These are phyloP conservation scores for Calonectria montana DNA, from an alignment of 2,329 filamentous ascomycete species.

Conservation along the genomic window DNA sequence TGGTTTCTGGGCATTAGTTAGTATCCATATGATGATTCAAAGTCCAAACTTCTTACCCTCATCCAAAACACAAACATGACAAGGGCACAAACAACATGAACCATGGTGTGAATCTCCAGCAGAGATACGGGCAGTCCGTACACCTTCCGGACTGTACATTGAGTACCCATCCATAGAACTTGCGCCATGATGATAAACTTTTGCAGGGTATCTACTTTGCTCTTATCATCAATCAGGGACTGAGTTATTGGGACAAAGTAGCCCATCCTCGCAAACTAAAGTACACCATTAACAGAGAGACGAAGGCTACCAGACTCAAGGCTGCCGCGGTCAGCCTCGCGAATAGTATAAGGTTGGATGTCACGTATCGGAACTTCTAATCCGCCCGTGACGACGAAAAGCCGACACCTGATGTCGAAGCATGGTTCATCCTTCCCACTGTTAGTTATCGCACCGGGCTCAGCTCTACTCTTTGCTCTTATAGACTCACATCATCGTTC, in stretches of 20 bases:
- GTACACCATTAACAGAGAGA: slow-evolving; percentile 9
- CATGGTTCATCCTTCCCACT: slow-evolving; percentile 1
- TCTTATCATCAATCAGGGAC: slow-evolving; percentile 48
- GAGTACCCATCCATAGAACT: slow-evolving; percentile 50
- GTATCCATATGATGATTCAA: background rate
- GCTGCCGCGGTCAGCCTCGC: slow-evolving; percentile 2
- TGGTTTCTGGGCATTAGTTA: slow-evolving; percentile 21
- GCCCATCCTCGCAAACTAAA: slow-evolving; percentile 22
- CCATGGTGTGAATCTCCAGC: slow-evolving; percentile 47
- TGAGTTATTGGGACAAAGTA: slow-evolving; percentile 22
- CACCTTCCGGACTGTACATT: slow-evolving; percentile 46
- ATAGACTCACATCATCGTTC: background rate
- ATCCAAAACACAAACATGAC: slow-evolving; percentile 37
- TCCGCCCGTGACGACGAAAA: slow-evolving; percentile 47
- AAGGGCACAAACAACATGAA: slow-evolving; percentile 33
- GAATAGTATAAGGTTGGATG: slow-evolving; percentile 9
- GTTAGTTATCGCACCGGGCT: background rate
- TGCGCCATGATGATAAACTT: slow-evolving; percentile 52
- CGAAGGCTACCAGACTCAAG: slow-evolving; percentile 16
- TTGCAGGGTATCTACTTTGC: slow-evolving; percentile 50
- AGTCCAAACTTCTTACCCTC: background rate
- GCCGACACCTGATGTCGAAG: slow-evolving; percentile 37
- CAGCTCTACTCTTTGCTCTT: background rate
- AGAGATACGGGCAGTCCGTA: slow-evolving; percentile 51
- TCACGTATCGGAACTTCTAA: slow-evolving; percentile 32